These are phyloP conservation scores for Erodium trifolium DNA, from an alignment of 441 rosid species.

Conservation along the genomic window DNA sequence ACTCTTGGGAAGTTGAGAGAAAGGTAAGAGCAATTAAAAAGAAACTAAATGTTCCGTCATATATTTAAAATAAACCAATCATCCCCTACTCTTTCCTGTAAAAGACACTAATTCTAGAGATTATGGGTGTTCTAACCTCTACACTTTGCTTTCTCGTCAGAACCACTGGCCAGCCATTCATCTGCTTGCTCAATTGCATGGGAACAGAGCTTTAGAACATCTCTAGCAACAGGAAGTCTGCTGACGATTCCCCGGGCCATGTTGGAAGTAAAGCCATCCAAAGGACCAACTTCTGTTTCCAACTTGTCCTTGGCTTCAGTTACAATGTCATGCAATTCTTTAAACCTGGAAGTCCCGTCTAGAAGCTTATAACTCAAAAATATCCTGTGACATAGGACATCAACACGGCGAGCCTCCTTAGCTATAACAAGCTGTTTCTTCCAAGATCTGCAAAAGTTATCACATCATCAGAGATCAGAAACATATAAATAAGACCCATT, in stretches of 20 bases:
- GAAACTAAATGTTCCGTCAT: background rate
- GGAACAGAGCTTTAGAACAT: conserved; percentile 45
- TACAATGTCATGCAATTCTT: conserved; percentile 25
- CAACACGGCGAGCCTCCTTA: conserved; percentile 89
- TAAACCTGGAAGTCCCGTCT: conserved; percentile 60
- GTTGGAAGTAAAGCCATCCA: conserved; percentile 36
- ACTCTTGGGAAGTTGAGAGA: background rate
- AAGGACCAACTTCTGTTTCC: conserved; percentile 44
- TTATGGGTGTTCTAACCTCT: conserved; percentile 38
- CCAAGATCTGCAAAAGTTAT: conserved; percentile 57
- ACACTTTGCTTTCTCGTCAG: conserved; percentile 28
- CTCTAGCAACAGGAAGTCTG: conserved; percentile 40
- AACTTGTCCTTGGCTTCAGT: conserved; percentile 34
- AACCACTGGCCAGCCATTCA: conserved; percentile 39
- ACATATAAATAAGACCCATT: background rate
- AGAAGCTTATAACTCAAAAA: conserved; percentile 75
- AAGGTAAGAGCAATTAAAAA: background rate
- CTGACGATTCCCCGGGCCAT: conserved; percentile 52
- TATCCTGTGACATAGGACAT: conserved; percentile 77
- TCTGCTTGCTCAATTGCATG: conserved; percentile 59
- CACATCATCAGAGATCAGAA: conserved; percentile 10
- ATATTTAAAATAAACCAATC: too few species aligned
- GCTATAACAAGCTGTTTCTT: conserved; percentile 81
- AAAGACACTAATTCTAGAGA: background rate
- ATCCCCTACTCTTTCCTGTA: background rate